phyloP scores from a whole-genome alignment of 176 grass and related monocot species.

The Aegilops bicornis region DNA sequence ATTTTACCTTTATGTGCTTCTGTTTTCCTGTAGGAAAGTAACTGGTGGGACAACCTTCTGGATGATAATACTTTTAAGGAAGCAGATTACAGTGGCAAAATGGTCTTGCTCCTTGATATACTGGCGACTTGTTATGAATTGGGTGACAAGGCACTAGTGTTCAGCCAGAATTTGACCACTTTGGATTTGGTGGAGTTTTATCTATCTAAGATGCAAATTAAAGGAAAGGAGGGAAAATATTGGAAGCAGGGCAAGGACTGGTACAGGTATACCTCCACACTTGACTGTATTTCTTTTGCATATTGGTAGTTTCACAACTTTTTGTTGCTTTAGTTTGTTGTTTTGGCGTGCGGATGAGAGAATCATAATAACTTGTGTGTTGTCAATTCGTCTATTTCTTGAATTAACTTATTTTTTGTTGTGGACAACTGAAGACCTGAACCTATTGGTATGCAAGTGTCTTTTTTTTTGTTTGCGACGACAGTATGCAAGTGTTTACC shows the following conservation, averaged over 20 bases:
- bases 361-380: background rate
- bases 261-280: conserved; percentile 76
- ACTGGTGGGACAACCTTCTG: conserved; percentile 90
- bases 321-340: background rate
- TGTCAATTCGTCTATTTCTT: background rate
- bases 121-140: conserved; percentile 71
- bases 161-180: conserved; percentile 93
- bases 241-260: conserved; percentile 99
- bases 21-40: conserved; percentile 47
- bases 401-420: background rate
- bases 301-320: background rate
- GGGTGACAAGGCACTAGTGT: conserved; percentile 87
- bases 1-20: background rate
- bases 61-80: conserved; percentile 68
- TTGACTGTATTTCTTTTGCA: conserved; percentile 17
- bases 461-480: too few relatives aligned
- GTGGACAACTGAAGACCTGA: background rate
- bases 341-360: background rate
- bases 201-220: conserved; percentile 76
- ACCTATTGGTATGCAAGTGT: background rate
- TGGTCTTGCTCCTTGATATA: conserved; percentile 93
- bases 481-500: background rate
- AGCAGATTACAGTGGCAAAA: conserved; percentile 91
- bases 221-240: conserved; percentile 67
- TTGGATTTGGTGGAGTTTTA: conserved; percentile 90